Evolutionary conservation across 23 red algal species (phyloP), one percentile per base, ranked within the genome.

Genomic region (Gracilariopsis chorda): DNA sequence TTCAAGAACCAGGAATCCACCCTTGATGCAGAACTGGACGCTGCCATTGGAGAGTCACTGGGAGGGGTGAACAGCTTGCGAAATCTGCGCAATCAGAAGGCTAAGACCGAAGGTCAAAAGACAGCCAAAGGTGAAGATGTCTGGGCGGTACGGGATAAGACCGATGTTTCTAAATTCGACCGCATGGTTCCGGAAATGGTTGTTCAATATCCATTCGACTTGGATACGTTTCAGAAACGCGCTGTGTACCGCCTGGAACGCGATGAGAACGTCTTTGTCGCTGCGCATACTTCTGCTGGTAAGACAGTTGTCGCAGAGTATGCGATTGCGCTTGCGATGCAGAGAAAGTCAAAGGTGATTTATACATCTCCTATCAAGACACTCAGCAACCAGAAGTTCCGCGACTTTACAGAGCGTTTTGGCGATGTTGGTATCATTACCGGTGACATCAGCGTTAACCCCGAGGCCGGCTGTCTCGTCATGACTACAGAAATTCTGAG

Each of bases 351-450:
- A 28, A 98, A 98, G 57, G 86, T 91, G 23, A 88, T 98, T 23
- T 98, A 98, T 69, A 94, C 95, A 7, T 94, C 91, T 34, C 95
- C 95, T 23, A 98, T 98, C 49, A 98, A 98, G 80, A 98, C 95
- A 48, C 78, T 98, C 8, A 94, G 92, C 74, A 98, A 98, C 53
- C 95, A 98, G 85, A 98, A 98, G 86, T 98, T 94, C 73, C 84
- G 95, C 25, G 95, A 98, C 62, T 98, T 98, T 78, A 78, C 87
- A 33, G 48, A 86, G 20, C 52, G 86, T 42, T 96, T 91, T 62
- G 87, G 73, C 0, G 80, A 90, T 45, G 91, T 98, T 32, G 95
- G 95, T 25, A 82, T 98, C 36, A 92, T 98, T 20, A 98, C 95
- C 0, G 95, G 95, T 48, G 95, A 98, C 69, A 93, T 98, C 20